These are phyloP conservation scores for Sugiyamaella boreocaroliniensis DNA, from an alignment of 805 yeast genomes.

Conservation along the genomic window DNA sequence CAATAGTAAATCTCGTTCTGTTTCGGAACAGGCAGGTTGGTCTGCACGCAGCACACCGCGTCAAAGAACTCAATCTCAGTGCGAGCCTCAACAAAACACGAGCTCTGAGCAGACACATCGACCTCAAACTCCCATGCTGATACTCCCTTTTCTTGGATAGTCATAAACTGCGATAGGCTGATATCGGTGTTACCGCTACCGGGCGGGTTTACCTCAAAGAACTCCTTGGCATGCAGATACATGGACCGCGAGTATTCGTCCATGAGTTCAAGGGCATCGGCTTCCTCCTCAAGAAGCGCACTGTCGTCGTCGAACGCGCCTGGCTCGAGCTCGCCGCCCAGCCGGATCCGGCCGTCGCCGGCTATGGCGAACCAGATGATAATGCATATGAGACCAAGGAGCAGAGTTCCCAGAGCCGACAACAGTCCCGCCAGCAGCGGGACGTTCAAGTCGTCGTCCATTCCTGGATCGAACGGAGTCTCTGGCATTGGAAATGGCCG, in stretches of 20 bases:
- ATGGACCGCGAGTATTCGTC: constrained; percentile 45
- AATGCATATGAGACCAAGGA: constrained; percentile 28
- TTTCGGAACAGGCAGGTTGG: constrained; percentile 80
- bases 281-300: constrained; percentile 52
- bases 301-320: constrained; percentile 62
- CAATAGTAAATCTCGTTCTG: constrained; percentile 82
- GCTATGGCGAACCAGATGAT: constrained; percentile 30
- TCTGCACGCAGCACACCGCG: constrained; percentile 60
- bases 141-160: constrained; percentile 82
- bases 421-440: constrained; percentile 36
- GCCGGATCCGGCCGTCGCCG: constrained; percentile 29
- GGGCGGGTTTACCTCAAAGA: constrained; percentile 38
- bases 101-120: constrained; percentile 44
- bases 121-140: constrained; percentile 78
- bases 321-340: constrained; percentile 40
- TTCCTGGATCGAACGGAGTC: neutral
- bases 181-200: constrained; percentile 37
- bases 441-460: constrained; percentile 24
- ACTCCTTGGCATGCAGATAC: constrained; percentile 56
- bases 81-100: constrained; percentile 60
- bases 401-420: constrained; percentile 34
- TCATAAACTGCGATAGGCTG: constrained; percentile 50
- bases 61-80: constrained; percentile 45
- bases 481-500: neutral
- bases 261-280: constrained; percentile 59